Percentiles rank a stretch among this genome's conserved stretches.
Conservation (phyloP, 2,329 filamentous ascomycete genomes). For the Nigrospora oryzae region DNA sequence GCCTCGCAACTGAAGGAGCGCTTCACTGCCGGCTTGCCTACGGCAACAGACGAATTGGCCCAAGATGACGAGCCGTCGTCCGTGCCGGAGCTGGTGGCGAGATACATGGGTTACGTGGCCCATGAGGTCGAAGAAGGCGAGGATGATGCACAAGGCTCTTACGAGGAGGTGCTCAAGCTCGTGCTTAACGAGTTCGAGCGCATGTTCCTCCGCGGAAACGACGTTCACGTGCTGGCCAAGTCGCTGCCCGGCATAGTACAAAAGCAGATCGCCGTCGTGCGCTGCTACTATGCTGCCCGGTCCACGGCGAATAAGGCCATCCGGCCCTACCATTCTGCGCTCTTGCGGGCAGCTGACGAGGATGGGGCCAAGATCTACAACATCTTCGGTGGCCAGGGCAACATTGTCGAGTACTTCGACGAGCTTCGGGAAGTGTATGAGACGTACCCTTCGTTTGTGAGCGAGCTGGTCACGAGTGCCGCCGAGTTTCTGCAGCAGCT, state of each 20-base stretch:
- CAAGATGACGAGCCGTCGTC: constrained; percentile 99
- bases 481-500: constrained; percentile 83
- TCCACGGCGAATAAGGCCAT: constrained; percentile 77
- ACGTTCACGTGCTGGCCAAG: constrained; percentile 85
- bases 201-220: constrained; percentile 87
- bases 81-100: constrained; percentile 79
- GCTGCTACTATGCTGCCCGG: constrained; percentile 86
- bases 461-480: constrained; percentile 71
- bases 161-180: constrained; percentile 86
- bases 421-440: constrained; percentile 86
- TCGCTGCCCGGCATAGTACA: constrained; percentile 79
- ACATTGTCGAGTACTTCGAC: constrained; percentile 99
- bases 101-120: constrained; percentile 87
- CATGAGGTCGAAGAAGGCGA: constrained; percentile 87
- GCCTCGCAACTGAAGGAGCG: constrained; percentile 88
- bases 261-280: constrained; percentile 87
- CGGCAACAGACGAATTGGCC: constrained; percentile 91
- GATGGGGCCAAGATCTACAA: constrained; percentile 80
- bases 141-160: constrained; percentile 79
- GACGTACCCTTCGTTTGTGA: constrained; percentile 86
- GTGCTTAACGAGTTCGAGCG: constrained; percentile 95
- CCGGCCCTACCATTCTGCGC: constrained; percentile 86
- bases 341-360: constrained; percentile 81
- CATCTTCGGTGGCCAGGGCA: constrained; percentile 94
- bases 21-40: constrained; percentile 77